Conservation (phyloP, 305 asterid genomes). For the Solanum hybrid region DNA sequence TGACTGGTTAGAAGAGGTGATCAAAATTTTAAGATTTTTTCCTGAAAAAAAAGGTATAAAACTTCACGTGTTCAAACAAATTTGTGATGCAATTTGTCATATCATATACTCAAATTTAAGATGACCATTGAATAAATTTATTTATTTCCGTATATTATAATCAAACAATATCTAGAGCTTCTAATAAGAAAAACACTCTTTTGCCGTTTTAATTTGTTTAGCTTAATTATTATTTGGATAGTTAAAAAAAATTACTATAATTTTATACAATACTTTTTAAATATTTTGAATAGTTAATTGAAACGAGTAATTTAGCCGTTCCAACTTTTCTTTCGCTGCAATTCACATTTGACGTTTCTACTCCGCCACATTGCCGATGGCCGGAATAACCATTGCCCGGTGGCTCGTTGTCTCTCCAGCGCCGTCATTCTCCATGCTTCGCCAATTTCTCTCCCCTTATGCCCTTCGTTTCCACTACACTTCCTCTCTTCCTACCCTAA, state of each 20-base stretch:
- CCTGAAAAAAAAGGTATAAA: background rate
- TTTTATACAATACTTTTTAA: background rate
- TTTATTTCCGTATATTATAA: background rate
- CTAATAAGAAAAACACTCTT: background rate
- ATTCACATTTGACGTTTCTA: background rate
- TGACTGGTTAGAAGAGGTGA: background rate
- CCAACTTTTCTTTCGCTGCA: background rate
- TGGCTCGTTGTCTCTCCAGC: background rate
- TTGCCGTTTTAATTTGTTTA: background rate
- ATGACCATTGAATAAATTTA: background rate
- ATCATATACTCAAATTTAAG: background rate
- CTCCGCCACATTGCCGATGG: background rate
- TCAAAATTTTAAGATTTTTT: background rate
- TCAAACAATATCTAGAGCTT: background rate
- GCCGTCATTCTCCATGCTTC: background rate
- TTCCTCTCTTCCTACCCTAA: background rate
- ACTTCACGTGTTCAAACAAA: background rate
- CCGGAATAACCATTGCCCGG: background rate
- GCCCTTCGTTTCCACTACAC: background rate
- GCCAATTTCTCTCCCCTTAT: background rate
- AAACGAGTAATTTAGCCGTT: background rate
- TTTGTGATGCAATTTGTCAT: fast-evolving
- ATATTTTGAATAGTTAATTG: too few species aligned
- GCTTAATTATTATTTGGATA: too few species aligned
- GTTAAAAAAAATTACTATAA: too few species aligned